Evolutionary conservation across 2,329 filamentous ascomycete genomes (phyloP), one percentile per base, ranked within the genome.

Genomic region (Colletotrichum liaoningense): DNA sequence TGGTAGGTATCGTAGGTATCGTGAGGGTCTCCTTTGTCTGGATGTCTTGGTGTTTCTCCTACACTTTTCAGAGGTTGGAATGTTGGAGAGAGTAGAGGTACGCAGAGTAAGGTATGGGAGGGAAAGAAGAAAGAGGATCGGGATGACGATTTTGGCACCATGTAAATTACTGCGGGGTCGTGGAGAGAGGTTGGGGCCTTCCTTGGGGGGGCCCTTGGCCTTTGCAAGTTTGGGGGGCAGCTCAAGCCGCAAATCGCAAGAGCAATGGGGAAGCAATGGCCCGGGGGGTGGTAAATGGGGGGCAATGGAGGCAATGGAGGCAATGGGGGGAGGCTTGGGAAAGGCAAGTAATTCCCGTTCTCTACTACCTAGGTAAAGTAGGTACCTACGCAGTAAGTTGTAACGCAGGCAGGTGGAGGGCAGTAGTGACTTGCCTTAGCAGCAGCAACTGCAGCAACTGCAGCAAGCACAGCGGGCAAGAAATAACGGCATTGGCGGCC

Each of bases 101-200:
- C 5, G 22, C 14, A 26, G 16, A 22, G 24, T 56, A 56, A 11
- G 54, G 24, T 56, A 56, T 26, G 54, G 54, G 54, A 26, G 54
- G 16, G 11, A 26, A 26, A 56, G 22, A 52, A 57, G 49, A 30
- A 57, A 22, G 59, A 38, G 38, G 16, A 8, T 42, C 38, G 16
- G 46, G 54, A 57, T 56, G 63, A 57, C 63, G 63, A 28, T 46
- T 65, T 46, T 65, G 52, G 35, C 26, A 14, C 52, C 22, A 7
- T 35, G 63, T 65, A 30, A 56, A 64, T 65, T 57, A 65, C 33
- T 65, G 63, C 63, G 63, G 63, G 63, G 63, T 65, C 52, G 52
- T 28, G 33, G 42, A 22, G 42, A 49, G 42, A 49, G 42, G 42
- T 49, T 49, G 42, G 42, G 42, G 42, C 42, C 42, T 49, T 49